Base-by-base conservation (phyloP, 192 early-diverging fungal species). In the Ambispora gerdemannii region DNA sequence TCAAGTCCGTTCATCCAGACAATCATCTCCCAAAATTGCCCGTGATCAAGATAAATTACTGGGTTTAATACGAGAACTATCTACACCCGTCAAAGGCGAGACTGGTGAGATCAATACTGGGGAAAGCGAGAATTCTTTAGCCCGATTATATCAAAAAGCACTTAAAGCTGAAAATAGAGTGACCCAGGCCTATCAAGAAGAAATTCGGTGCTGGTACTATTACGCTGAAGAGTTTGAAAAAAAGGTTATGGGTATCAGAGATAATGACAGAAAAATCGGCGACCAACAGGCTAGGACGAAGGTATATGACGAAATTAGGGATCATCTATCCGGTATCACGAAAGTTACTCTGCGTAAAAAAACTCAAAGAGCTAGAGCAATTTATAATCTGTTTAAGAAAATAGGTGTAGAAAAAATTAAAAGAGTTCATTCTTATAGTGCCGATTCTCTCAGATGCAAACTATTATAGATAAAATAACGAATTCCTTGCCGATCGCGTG, bases 121-220 rank as follows among this genome's bases (percentile, higher is more conserved):
- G 4, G 55, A 27, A 30, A 15, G 27, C 13, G 24, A 31, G 11
- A 25, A 3, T 63, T 63, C 61, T 63, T 63, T 63, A 24, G 34
- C 33, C 19, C 4, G 4, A 10, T 47, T 60, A 32, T 60, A 32
- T 13, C 58, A 60, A 33, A 60, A 35, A 60, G 58, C 58, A 33
- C 22, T 13, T 60, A 31, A n/a, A 13, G 15, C 58, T 19, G 31
- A 60, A 32, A 60, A 0, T 7, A 30, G 31, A 34, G 31, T 20
- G 28, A 34, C 25, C 17, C 32, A 60, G 31, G 6, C 63, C 27
- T 31, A 19, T 47, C 63, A 50, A 30, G 25, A 64, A 43, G 25
- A 64, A 64, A 64, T 64, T 64, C 38, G 22, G 13, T 43, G 22
- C 34, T 49, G 36, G 63, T 64, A 64, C 13, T 49, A 64, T 47